Percentiles rank a stretch among this genome's conserved stretches.
Evolutionary conservation across 2,329 filamentous ascomycete genomes (phyloP).

Genomic region (Podosphaera fusca): DNA sequence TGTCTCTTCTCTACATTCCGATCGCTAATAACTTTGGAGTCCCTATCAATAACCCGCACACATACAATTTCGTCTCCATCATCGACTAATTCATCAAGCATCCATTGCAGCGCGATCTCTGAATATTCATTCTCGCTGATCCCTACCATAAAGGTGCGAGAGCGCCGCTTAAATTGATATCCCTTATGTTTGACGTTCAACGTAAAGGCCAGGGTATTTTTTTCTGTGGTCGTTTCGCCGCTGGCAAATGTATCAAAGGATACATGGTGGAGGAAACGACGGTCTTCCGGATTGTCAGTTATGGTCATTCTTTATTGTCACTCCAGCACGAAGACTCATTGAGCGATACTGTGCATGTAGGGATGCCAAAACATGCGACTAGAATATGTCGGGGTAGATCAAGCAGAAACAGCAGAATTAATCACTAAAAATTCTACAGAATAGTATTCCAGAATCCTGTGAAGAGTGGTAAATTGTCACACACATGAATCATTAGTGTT

Average conservation of each 20-base stretch:
- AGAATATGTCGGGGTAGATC: no score
- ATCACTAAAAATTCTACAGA: no score
- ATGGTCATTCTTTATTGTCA: constrained; percentile 7
- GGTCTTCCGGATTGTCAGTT: constrained; percentile 9
- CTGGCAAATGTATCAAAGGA: constrained; percentile 55
- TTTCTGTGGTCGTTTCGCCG: constrained; percentile 33
- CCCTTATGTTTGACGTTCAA: constrained; percentile 50
- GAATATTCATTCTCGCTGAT: constrained; percentile 56
- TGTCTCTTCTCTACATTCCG: constrained; percentile 31
- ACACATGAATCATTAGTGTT: no score
- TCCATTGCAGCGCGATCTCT: constrained; percentile 50
- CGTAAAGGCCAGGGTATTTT: constrained; percentile 35
- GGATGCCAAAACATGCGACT: no score
- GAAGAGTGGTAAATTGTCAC: no score
- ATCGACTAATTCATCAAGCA: constrained; percentile 54
- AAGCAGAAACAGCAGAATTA: no score
- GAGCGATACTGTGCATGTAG: no score
- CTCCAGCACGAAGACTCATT: no score
- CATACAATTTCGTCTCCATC: constrained; percentile 58
- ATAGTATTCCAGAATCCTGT: no score
- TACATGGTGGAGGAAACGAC: constrained; percentile 42
- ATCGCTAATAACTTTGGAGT: constrained; percentile 40
- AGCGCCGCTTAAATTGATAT: constrained; percentile 42
- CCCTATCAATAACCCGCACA: constrained; percentile 46
- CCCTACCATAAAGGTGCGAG: constrained; percentile 47